Conservation (phyloP, 2,329 filamentous ascomycete genomes). For the Penicillium sp. region DNA sequence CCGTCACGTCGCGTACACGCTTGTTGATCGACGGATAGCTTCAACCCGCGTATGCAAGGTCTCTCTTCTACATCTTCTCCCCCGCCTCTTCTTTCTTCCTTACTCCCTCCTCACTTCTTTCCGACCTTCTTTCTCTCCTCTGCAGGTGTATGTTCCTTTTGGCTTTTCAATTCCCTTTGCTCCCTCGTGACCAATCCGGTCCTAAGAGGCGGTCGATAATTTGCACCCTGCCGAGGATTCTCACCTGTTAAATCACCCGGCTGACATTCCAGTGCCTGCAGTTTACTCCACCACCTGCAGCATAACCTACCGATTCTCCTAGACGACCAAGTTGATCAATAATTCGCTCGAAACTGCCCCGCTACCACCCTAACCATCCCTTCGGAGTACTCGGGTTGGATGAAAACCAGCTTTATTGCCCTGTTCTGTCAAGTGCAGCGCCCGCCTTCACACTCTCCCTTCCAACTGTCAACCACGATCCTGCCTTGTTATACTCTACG, state of each 20-base stretch:
- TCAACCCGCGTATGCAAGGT: slow-evolving; percentile 41
- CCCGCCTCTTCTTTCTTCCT: slow-evolving; percentile 19
- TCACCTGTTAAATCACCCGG: slow-evolving; percentile 12
- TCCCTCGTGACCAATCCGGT: slow-evolving; percentile 10
- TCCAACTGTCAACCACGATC: neutral
- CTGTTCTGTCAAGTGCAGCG: slow-evolving; percentile 20
- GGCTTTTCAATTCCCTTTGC: slow-evolving; percentile 19
- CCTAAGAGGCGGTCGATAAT: slow-evolving; percentile 21
- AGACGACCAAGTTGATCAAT: slow-evolving; percentile 34
- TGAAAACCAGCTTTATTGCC: slow-evolving; percentile 15
- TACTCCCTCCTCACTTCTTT: slow-evolving; percentile 17
- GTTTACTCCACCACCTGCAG: slow-evolving; percentile 31
- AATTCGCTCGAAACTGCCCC: slow-evolving; percentile 21
- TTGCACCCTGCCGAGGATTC: slow-evolving; percentile 14
- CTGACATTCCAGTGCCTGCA: slow-evolving; percentile 37
- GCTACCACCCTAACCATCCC: slow-evolving; percentile 10
- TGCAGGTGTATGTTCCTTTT: slow-evolving; percentile 21
- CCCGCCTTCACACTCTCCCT: slow-evolving; percentile 14
- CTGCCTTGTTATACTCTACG: slow-evolving; percentile 11
- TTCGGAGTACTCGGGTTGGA: slow-evolving; percentile 15
- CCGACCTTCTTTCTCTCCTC: slow-evolving; percentile 23
- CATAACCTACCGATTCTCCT: slow-evolving; percentile 39
- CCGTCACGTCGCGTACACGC: slow-evolving; percentile 48
- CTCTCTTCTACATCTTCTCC: slow-evolving; percentile 28
- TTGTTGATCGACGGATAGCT: slow-evolving; percentile 39